Percentiles rank a stretch among this genome's conserved stretches.
phyloP scores from a whole-genome alignment of 345 rosid species.

The Clausena lansium region DNA sequence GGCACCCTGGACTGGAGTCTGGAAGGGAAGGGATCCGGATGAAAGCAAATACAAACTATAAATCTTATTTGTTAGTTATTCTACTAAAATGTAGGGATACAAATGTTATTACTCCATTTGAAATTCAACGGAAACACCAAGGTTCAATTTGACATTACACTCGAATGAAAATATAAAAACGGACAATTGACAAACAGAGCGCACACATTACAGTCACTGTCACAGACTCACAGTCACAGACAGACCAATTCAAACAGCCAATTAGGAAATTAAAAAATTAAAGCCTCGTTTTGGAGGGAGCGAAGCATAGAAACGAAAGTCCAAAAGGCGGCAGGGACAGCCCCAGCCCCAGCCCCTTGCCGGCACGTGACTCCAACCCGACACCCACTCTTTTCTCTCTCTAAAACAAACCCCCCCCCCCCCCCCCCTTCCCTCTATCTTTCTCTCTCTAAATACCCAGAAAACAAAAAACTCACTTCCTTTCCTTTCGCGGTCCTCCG shows the following conservation, averaged over 20 bases:
- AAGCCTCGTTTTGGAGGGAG: constrained; percentile 36
- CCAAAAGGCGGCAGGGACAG: constrained; percentile 29
- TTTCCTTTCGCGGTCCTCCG: neutral
- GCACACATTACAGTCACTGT: neutral
- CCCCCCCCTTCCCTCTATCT: neutral
- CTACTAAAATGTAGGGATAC: neutral
- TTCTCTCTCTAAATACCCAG: constrained; percentile 2
- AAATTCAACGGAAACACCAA: neutral
- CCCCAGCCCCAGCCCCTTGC: neutral
- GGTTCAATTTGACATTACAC: constrained; percentile 7
- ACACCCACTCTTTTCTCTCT: neutral
- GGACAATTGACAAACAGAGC: neutral
- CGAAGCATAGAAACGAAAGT: neutral
- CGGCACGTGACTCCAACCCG: constrained; percentile 31
- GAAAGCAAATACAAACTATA: too few species aligned
- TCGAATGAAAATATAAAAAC: neutral
- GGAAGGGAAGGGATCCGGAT: too few species aligned
- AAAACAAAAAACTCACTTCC: neutral
- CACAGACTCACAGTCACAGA: neutral
- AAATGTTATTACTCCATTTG: neutral
- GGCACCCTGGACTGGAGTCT: too few species aligned
- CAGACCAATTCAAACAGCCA: constrained; percentile 14
- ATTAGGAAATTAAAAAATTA: neutral
- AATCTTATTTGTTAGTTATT: neutral
- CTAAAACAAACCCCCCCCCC: neutral